Base-by-base conservation (phyloP, 495 filamentous ascomycete species). In the Hyaloscypha bicolor region DNA sequence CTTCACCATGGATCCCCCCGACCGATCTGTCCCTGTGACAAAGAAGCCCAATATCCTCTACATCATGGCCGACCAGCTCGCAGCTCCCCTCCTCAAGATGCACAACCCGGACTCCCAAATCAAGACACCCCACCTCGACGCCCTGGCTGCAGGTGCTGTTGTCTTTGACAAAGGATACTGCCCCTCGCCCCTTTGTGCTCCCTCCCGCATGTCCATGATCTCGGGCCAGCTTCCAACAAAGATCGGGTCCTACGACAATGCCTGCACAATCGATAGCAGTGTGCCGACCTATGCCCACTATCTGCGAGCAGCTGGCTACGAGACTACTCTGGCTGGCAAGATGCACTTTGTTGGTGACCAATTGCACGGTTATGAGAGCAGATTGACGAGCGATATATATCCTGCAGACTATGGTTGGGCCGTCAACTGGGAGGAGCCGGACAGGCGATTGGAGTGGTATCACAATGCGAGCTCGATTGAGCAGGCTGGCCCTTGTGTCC, bases 341-440 rank as follows among this genome's bases (percentile, higher is more conserved):
- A 97, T 97, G 93, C 93, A 97, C 76, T 97, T 97, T 77, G 91
- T 93, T 64, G 93, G 93, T 55, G 93, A 97, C 72, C 93, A 97
- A 79, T 82, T 96, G 61, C 93, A 97, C 76, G 93, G 93, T 37
- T 97, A 93, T 72, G 93, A 97, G 79, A 87, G 90, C 71, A 85
- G 93, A 62, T 81, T 97, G 70, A 97, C 93, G n/a, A 89, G 86
- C 66, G 93, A 97, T 75, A 96, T 97, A 72, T 97, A 97, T 75
- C 93, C 93, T 3, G 93, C 90, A 52, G 93, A 97, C 73, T 90
- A 93, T 72, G 93, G 93, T 64, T 97, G 93, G 93, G 87, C 86
- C 5, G 91, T 94, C 63, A 90, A 94, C 75, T 97, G 93, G 93
- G 93, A 97, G 75, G 83, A 91, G 67, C 92, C 93, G 16, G 91